Percentiles rank a stretch among this genome's conserved stretches.
Conservation (phyloP, 2,329 filamentous ascomycete species). For the Epichloe hybrida region DNA sequence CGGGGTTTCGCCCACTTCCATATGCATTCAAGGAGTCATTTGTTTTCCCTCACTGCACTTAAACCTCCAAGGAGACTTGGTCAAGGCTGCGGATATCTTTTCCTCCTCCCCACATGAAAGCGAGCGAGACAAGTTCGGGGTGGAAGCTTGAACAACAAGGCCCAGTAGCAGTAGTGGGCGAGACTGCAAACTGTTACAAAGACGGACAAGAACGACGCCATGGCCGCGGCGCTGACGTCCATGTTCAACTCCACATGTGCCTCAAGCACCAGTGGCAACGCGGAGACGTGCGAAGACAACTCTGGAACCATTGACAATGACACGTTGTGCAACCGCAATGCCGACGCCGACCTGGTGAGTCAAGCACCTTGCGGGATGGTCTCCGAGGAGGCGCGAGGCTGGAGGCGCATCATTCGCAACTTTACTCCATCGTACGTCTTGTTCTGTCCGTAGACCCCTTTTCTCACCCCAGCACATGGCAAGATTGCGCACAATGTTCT, state of each 20-base stretch:
- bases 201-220: background rate
- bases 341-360: background rate
- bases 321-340: background rate
- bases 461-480: background rate
- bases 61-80: too few relatives aligned
- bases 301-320: background rate
- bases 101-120: too few relatives aligned
- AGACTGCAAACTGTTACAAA: too few relatives aligned
- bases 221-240: background rate
- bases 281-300: background rate
- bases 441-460: background rate
- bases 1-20: background rate
- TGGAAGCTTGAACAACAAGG: too few relatives aligned
- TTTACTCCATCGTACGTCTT: slow-evolving; percentile 39
- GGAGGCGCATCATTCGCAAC: slow-evolving; percentile 34
- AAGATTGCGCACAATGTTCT: too few relatives aligned
- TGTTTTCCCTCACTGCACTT: too few relatives aligned
- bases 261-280: background rate
- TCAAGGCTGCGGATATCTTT: too few relatives aligned
- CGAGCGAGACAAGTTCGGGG: too few relatives aligned
- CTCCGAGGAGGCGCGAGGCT: slow-evolving; percentile 21
- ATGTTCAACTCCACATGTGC: background rate
- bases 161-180: too few relatives aligned
- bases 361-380: slow-evolving; percentile 14
- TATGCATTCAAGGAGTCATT: too few relatives aligned